phyloP scores from a whole-genome alignment of 2,329 filamentous ascomycete genomes.

The Acephala macrosclerotiorum region DNA sequence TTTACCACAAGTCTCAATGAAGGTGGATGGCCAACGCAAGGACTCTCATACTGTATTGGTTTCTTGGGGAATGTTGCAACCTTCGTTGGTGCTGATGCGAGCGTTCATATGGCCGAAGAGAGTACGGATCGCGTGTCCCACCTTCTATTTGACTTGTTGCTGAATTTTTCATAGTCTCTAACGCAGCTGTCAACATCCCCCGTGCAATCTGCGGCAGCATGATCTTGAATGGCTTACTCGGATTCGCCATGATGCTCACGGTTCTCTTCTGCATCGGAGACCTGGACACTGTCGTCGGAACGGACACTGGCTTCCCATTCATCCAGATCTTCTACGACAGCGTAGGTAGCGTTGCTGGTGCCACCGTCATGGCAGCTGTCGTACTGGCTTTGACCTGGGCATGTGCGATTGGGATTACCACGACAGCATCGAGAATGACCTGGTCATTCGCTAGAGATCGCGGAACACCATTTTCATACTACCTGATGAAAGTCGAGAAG shows the following conservation, averaged over 20 bases:
- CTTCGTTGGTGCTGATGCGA: conserved; percentile 50
- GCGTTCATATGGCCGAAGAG: conserved; percentile 52
- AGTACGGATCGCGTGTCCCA: conserved; percentile 10
- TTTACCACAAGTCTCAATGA: conserved; percentile 52
- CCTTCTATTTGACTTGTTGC: background rate
- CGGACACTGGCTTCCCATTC: conserved; percentile 54
- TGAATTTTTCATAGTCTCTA: conserved; percentile 46
- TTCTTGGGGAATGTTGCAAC: conserved; percentile 49
- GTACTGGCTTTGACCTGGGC: conserved; percentile 49
- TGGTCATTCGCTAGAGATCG: conserved; percentile 53
- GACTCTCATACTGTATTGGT: conserved; percentile 55
- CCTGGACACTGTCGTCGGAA: conserved; percentile 46
- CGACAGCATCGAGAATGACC: conserved; percentile 50
- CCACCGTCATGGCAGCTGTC: conserved; percentile 49
- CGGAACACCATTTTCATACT: conserved; percentile 44
- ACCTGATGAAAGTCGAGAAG: conserved; percentile 25
- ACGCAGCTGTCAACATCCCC: conserved; percentile 57
- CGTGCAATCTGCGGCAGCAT: conserved; percentile 57
- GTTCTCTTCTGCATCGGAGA: conserved; percentile 46
- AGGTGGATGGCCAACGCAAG: conserved; percentile 53
- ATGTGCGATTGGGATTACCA: conserved; percentile 46
- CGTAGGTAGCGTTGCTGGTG: conserved; percentile 47
- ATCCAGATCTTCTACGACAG: conserved; percentile 58
- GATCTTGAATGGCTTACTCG: conserved; percentile 51
- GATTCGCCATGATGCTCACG: conserved; percentile 49